phyloP scores from a whole-genome alignment of 805 yeast species.

The Spathaspora hagerdaliae region DNA sequence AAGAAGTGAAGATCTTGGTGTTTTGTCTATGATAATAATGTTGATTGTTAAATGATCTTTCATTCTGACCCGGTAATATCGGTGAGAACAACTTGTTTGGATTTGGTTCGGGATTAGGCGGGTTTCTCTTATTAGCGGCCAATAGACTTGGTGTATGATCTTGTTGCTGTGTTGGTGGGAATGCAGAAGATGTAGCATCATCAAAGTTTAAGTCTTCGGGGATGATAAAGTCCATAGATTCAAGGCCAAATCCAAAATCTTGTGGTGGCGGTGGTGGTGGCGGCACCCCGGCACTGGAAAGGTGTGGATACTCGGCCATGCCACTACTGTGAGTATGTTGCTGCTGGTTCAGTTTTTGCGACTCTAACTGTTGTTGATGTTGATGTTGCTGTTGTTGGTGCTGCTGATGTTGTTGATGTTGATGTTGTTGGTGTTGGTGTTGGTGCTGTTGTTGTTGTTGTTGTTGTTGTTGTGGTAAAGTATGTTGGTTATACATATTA shows the following conservation, averaged over 20 bases:
- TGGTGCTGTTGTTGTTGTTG: constrained; percentile 9
- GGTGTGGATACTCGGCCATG: not conserved
- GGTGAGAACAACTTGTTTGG: constrained; percentile 20
- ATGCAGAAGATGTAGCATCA: constrained; percentile 18
- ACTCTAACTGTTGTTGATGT: not conserved
- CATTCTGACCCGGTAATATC: constrained; percentile 39
- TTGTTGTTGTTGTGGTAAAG: constrained; percentile 6
- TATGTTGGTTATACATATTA: constrained; percentile 16
- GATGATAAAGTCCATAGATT: constrained; percentile 21
- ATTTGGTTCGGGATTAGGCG: not conserved
- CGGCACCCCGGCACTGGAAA: constrained; percentile 3
- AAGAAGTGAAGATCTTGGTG: constrained; percentile 5
- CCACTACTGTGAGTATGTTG: constrained; percentile 3
- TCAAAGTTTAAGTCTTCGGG: constrained; percentile 15
- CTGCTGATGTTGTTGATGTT: constrained; percentile 1
- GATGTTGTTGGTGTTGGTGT: not conserved
- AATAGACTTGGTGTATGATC: constrained; percentile 21
- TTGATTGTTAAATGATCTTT: constrained; percentile 37
- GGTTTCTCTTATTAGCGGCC: constrained; percentile 12
- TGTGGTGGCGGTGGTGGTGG: constrained; percentile 7
- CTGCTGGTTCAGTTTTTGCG: constrained; percentile 2
- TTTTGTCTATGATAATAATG: constrained; percentile 34
- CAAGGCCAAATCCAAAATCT: constrained; percentile 19
- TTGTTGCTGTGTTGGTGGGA: constrained; percentile 20
- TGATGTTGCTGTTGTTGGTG: not conserved